Percentiles rank a stretch among this genome's conserved stretches.
These are phyloP conservation scores for Cadophora malorum DNA, from an alignment of 2,329 filamentous ascomycete species.

Conservation along the genomic window DNA sequence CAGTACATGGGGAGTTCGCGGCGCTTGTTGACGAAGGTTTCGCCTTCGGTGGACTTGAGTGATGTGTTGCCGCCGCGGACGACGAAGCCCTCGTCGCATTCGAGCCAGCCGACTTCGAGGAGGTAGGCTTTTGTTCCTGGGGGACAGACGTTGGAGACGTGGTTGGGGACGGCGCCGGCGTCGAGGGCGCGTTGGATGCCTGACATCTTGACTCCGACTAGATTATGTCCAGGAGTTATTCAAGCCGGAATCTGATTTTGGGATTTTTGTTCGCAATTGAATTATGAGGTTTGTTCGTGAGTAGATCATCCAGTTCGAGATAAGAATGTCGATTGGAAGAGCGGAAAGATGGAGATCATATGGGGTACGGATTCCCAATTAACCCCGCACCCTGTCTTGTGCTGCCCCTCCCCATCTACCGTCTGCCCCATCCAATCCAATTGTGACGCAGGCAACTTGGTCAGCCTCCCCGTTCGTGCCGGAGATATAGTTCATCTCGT, in stretches of 20 bases:
- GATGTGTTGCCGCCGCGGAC: slow-evolving; percentile 38
- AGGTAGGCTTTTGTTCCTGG: slow-evolving; percentile 55
- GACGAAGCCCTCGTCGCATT: slow-evolving; percentile 54
- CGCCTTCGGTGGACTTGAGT: slow-evolving; percentile 32
- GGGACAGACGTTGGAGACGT: slow-evolving; percentile 47
- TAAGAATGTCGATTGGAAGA: neutral
- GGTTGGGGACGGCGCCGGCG: slow-evolving; percentile 36
- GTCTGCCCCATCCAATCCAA: neutral
- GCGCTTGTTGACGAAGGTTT: slow-evolving; percentile 38
- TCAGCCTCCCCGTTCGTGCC: slow-evolving; percentile 6
- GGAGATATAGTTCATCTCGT: neutral
- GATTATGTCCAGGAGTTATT: neutral
- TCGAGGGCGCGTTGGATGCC: slow-evolving; percentile 38
- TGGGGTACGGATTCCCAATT: neutral
- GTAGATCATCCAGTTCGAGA: neutral
- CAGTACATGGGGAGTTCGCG: slow-evolving; percentile 40
- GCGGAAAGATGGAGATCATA: slow-evolving; percentile 5
- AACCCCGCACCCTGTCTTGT: slow-evolving; percentile 8
- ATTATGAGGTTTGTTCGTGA: no score
- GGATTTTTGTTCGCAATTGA: neutral
- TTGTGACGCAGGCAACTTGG: neutral
- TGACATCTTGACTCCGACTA: slow-evolving; percentile 28
- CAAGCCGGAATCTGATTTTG: neutral
- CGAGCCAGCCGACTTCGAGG: slow-evolving; percentile 52
- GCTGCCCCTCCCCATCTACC: neutral